Conservation (phyloP, 228 moss, liverwort and hornwort genomes). For the Sphagnum fallax region DNA sequence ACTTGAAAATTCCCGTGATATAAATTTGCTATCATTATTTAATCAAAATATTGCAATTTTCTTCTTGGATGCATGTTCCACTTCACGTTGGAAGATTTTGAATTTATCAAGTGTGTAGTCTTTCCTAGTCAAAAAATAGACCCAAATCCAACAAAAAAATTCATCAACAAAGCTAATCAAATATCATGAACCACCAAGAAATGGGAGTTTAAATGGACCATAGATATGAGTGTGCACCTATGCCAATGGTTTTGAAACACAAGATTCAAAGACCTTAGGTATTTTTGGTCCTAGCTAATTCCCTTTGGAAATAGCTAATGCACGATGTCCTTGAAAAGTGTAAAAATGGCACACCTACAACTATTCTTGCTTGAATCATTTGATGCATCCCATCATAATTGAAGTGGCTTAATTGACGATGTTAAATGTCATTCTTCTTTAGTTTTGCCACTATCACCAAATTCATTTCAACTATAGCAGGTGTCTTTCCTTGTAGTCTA, state of each 20-base stretch:
- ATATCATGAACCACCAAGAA: neutral
- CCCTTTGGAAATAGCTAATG: neutral
- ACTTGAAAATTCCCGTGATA: neutral
- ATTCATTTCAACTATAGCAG: too few species aligned
- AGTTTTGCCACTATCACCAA: too few species aligned
- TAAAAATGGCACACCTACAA: neutral
- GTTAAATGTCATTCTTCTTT: too few species aligned
- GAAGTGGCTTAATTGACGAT: too few species aligned
- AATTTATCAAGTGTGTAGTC: neutral
- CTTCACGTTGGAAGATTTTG: neutral
- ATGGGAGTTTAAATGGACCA: slow-evolving; percentile 1
- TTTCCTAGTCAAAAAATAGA: slow-evolving; percentile 3
- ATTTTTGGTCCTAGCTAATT: neutral
- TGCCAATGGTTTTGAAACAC: neutral
- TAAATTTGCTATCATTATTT: slow-evolving; percentile 8
- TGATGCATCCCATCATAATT: too few species aligned
- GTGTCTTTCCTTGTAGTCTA: too few species aligned
- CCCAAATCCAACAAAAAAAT: neutral
- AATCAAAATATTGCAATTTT: neutral
- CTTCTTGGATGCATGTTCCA: neutral
- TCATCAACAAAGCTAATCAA: slow-evolving; percentile 5
- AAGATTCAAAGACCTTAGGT: neutral
- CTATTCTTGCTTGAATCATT: neutral
- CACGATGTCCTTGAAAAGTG: neutral
- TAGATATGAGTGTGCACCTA: slow-evolving; percentile 8